Base-by-base conservation (phyloP, 2,329 filamentous ascomycete species). In the Exophiala xenobiotica region DNA sequence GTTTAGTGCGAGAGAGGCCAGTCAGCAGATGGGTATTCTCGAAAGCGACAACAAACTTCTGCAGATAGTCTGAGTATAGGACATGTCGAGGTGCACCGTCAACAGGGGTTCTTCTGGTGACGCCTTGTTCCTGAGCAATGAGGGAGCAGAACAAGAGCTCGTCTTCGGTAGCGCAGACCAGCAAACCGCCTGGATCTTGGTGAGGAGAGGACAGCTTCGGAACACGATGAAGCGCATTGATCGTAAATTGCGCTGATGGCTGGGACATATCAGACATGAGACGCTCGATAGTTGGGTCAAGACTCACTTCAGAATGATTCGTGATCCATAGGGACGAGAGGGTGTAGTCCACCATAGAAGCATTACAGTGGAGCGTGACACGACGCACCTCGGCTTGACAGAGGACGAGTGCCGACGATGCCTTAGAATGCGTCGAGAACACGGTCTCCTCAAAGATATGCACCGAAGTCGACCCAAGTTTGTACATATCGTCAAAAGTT, bases 1-100 rank as follows among this genome's bases (percentile, higher is more conserved):
- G n/a, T 8, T 40, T 40, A 20, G 19, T 4, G 3, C 19, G 20
- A 16, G 24, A 20, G 23, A 19, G 19, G 18, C 14, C 23, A 20
- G 43, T 29, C 14, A 49, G 20, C 19, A 49, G 3, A 59, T 61
- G 16, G 59, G 29, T 27, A 33, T 45, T 59, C 29, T 63, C 67
- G 53, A 72, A 78, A 18, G 75, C 75, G 9, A 78, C 73, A 24
- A 82, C 70, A 22, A 82, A 67, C 53, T 72, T 73, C 9, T 70
- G 68, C 7, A 78, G 62, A 43, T 68, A 65, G 9, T 67, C 61
- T 7, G 77, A 74, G 61, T 78, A 79, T 7, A 71, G 63, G 7
- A 78, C 49, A 49, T 68, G 68, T 56, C 63, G 68, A 6, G 73
- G 70, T 14, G 66, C 69, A n/a, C 73, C 73, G 33, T 68, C 67